A percentile compares a stretch with the other conserved stretches of the same genome.
phyloP scores from a whole-genome alignment of 176 grass and related monocot genomes.

The Carex cristatella region DNA sequence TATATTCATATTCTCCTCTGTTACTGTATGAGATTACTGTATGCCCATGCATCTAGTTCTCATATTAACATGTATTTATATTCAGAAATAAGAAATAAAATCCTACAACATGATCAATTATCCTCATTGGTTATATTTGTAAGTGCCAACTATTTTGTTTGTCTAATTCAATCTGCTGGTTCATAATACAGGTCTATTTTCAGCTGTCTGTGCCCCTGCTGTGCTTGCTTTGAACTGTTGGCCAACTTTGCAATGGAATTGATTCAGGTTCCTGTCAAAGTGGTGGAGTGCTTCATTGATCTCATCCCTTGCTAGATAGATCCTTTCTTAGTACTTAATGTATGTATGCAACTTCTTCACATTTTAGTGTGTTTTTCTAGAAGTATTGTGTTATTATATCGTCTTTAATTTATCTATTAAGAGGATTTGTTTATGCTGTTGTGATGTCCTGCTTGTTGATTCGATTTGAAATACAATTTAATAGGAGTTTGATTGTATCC shows the following conservation, averaged over 20 bases:
- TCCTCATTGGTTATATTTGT: too few relatives aligned
- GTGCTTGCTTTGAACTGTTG: constrained; percentile 35
- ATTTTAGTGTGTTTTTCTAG: not conserved
- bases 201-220: constrained; percentile 50
- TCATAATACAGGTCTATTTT: constrained; percentile 31
- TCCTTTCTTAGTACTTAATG: not conserved
- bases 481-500: not conserved
- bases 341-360: not conserved
- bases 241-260: constrained; percentile 33
- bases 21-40: not conserved
- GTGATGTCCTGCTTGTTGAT: not conserved
- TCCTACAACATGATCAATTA: too few relatives aligned
- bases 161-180: not conserved
- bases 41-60: not conserved
- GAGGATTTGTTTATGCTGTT: not conserved
- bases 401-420: not conserved
- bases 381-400: not conserved
- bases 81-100: too few relatives aligned
- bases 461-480: too few relatives aligned
- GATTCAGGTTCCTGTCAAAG: constrained; percentile 36
- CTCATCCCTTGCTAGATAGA: constrained; percentile 41
- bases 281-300: constrained; percentile 47
- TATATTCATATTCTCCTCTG: not conserved
- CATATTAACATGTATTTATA: not conserved
- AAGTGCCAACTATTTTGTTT: too few relatives aligned